A percentile compares a stretch with the other conserved stretches of the same genome.
Conservation (phyloP, 2,329 filamentous ascomycete genomes). For the Dendrostoma leiphaemia region DNA sequence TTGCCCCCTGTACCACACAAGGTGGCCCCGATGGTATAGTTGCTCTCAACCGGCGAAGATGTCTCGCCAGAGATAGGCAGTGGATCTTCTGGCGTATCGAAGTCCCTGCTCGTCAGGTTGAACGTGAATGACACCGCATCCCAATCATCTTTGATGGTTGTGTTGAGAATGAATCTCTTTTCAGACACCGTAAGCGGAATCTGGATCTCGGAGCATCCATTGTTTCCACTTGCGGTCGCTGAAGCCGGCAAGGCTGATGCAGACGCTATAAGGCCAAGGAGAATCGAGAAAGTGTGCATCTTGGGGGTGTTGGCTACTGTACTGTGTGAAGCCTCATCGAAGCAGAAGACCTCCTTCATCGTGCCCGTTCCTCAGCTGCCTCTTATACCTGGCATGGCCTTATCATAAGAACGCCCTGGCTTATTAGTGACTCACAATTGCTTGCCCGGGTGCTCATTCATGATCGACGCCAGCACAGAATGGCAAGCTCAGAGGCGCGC, state of each 20-base stretch:
- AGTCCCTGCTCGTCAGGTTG: conserved; percentile 28
- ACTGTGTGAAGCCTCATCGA: too few relatives aligned
- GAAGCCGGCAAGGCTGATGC: conserved; percentile 10
- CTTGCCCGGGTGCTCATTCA: neutral
- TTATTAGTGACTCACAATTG: too few relatives aligned
- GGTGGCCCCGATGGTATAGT: conserved; percentile 26
- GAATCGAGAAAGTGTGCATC: neutral
- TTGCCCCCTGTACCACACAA: conserved; percentile 27
- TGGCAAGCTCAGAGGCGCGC: neutral
- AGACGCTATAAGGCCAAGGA: neutral
- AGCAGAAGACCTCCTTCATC: too few relatives aligned
- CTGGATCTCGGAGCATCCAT: conserved; percentile 23
- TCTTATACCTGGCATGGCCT: too few relatives aligned
- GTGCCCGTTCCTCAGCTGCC: too few relatives aligned
- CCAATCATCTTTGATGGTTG: conserved; percentile 27
- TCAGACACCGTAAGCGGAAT: conserved; percentile 28
- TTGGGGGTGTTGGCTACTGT: neutral
- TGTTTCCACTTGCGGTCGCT: neutral
- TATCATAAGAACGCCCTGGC: too few relatives aligned
- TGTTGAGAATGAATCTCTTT: conserved; percentile 26
- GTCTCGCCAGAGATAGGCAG: conserved; percentile 25
- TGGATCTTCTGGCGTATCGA: conserved; percentile 20
- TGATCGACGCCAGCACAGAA: neutral
- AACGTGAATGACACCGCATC: conserved; percentile 27
- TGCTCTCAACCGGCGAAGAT: conserved; percentile 22